These are phyloP conservation scores for Setomelanomma holmii DNA, from an alignment of 2,329 filamentous ascomycete genomes.

Conservation along the genomic window DNA sequence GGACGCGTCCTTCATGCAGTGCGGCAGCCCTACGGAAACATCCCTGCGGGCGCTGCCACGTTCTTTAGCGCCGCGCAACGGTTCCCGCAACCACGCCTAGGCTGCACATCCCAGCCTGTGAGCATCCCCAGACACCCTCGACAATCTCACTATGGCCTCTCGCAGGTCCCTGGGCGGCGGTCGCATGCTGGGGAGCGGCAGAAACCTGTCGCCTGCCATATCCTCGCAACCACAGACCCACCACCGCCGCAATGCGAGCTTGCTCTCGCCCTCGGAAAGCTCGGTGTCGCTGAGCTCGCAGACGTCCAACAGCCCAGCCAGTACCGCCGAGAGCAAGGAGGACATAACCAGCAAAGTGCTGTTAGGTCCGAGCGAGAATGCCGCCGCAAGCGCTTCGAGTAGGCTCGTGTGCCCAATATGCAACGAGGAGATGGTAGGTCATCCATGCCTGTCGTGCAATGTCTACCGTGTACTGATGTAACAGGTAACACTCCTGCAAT, in stretches of 20 bases:
- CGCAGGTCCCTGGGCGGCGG: conserved; percentile 83
- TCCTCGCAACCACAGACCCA: conserved; percentile 36
- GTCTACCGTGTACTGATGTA: conserved; percentile 30
- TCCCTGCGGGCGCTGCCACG: conserved; percentile 11
- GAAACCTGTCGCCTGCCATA: conserved; percentile 73
- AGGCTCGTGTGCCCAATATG: conserved; percentile 95
- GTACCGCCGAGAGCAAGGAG: conserved; percentile 70
- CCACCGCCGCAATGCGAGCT: conserved; percentile 53
- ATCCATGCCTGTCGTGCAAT: conserved; percentile 22
- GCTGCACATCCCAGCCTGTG: conserved; percentile 21
- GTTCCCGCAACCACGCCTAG: conserved; percentile 18
- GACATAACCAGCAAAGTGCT: conserved; percentile 85
- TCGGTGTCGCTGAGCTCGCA: conserved; percentile 80
- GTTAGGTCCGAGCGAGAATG: conserved; percentile 65
- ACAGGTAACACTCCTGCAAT: conserved; percentile 87
- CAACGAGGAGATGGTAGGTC: conserved; percentile 88
- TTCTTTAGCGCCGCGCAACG: conserved; percentile 21
- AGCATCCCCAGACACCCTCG: conserved; percentile 22
- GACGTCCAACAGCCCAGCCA: conserved; percentile 73
- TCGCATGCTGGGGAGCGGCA: conserved; percentile 86
- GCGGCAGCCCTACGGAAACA: conserved; percentile 20
- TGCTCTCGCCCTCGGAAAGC: conserved; percentile 72
- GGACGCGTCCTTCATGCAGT: not conserved
- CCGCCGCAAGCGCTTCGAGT: conserved; percentile 65
- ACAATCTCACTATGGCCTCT: conserved; percentile 43